Evolutionary conservation across 2,329 filamentous ascomycete species (phyloP).

Genomic region (Aspergillus texensis): DNA sequence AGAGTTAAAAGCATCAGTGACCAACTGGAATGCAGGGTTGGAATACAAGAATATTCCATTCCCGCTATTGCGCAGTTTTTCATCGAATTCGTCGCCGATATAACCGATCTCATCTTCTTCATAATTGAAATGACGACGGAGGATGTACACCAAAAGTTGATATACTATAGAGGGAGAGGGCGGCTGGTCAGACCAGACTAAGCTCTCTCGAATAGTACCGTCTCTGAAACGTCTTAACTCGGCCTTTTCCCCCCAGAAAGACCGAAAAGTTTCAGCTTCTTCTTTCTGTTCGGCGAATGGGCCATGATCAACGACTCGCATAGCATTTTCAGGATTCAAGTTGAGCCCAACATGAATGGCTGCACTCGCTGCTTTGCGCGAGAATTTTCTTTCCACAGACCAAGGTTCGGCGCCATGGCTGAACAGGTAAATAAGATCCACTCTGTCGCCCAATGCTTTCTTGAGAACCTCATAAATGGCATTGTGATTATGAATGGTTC

Average conservation of each 20-base stretch:
- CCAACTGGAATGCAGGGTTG: conserved; percentile 62
- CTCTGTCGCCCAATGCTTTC: conserved; percentile 74
- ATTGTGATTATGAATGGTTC: conserved; percentile 32
- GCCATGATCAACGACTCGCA: conserved; percentile 81
- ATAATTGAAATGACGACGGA: conserved; percentile 69
- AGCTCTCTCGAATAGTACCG: conserved; percentile 87
- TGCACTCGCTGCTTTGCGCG: conserved; percentile 28
- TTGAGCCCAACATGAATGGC: conserved; percentile 67
- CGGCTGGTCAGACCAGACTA: conserved; percentile 75
- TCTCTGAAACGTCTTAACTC: conserved; percentile 94
- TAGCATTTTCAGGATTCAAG: conserved; percentile 71
- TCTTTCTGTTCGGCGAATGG: conserved; percentile 83
- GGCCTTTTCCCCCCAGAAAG: conserved; percentile 93
- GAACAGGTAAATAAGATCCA: conserved; percentile 66
- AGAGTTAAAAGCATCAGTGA: conserved; percentile 69
- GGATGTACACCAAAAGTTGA: conserved; percentile 75
- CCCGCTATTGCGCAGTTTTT: conserved; percentile 33
- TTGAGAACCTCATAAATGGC: conserved; percentile 66
- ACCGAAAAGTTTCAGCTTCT: conserved; percentile 77
- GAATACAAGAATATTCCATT: conserved; percentile 46
- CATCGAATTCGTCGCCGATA: conserved; percentile 55
- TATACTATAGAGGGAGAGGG: conserved; percentile 68
- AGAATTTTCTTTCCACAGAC: conserved; percentile 48
- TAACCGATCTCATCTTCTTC: conserved; percentile 57
- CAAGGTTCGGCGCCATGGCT: conserved; percentile 47